Evolutionary conservation across 768 basidiomycete species (phyloP), one percentile per base, ranked within the genome.

Genomic region (Flagelloscypha sp.): DNA sequence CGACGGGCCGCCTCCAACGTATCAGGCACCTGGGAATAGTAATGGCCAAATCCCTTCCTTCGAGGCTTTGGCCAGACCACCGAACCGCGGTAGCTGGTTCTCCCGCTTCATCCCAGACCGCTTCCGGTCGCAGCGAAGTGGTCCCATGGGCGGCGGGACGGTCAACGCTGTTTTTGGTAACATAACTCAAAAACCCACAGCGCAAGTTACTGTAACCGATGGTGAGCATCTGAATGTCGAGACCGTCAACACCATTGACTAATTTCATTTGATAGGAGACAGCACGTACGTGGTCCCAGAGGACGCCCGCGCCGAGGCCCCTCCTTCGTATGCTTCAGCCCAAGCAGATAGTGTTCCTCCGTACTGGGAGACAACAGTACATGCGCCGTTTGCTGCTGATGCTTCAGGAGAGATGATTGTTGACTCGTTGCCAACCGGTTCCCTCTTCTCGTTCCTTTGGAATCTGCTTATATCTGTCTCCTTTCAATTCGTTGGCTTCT

Each of bases 341-440:
- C 81, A 93, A 53, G 79, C 85, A 11, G 95, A 99, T 57, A 79
- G 89, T n/a, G 92, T 90, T 6, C 95, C 95, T 4, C 86, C 92
- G 1, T 99, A 99, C 59, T 97, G 90, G 79, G 94, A 97, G 47
- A 95, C 89, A 2, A 93, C 89, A 2, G 76, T 98, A n/a, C 87
- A 97, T 54, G 80, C 93, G 6, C 90, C 93, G 7, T 79, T 74
- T 43, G 57, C 76, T 11, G 63, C 79, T 11, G 71, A 74, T 43
- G 58, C 63, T 6, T 55, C 74, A 19, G 82, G 89, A 24, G 82
- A 92, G 47, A 79, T 95, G 62, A 76, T 94, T 48, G 79, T 98
- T 51, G 94, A 97, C 47, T 79, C 79, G 9, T 73, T 98, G 35
- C 85, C 83, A 25, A 84, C 81, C 5, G 84, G 84, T 15, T 74